Percentiles rank a stretch among this genome's conserved stretches.
phyloP scores from a whole-genome alignment of 805 yeast species.

The Debaryomyces tyrocola region DNA sequence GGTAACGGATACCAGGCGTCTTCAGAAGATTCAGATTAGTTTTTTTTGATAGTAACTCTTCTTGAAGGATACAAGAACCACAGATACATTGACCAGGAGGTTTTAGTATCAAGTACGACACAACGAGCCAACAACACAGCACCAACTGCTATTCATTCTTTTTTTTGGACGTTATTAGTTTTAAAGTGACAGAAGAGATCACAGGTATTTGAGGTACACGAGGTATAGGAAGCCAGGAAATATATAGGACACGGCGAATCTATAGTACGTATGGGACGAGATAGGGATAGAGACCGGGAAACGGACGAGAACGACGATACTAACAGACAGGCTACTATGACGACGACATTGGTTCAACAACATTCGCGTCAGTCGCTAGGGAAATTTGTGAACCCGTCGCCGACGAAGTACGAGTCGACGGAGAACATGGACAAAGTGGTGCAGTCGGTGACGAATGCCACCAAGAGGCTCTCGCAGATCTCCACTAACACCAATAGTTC shows the following conservation, averaged over 20 bases:
- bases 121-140: not conserved
- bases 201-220: no score
- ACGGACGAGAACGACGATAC: not conserved
- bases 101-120: not conserved
- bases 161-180: not conserved
- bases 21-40: not conserved
- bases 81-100: no score
- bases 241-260: no score
- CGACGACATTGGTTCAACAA: constrained; percentile 22
- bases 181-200: no score
- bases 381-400: constrained; percentile 8
- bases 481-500: constrained; percentile 43
- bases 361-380: constrained; percentile 16
- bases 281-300: not conserved
- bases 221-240: no score
- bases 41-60: not conserved
- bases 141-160: constrained; percentile 10
- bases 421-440: constrained; percentile 40
- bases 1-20: no score
- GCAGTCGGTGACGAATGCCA: constrained; percentile 46
- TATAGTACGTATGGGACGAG: not conserved
- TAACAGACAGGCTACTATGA: constrained; percentile 11
- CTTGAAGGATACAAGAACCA: not conserved
- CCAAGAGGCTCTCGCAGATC: constrained; percentile 51
- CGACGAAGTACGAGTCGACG: constrained; percentile 18